These are phyloP conservation scores for Penicillium daleae DNA, from an alignment of 495 filamentous ascomycete genomes.

Conservation along the genomic window DNA sequence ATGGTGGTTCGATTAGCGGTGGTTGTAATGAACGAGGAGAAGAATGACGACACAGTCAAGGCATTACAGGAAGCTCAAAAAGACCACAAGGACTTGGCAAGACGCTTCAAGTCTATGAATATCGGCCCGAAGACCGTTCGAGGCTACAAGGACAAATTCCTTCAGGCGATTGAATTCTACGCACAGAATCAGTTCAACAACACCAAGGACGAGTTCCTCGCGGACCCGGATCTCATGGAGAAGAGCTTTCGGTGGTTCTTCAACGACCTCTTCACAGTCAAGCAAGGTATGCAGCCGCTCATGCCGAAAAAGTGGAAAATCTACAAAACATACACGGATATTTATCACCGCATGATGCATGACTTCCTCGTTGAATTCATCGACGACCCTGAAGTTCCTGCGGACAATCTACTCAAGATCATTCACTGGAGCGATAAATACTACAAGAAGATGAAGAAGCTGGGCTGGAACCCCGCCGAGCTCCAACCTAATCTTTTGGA, in stretches of 20 bases:
- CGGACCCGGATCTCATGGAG: conserved; percentile 79
- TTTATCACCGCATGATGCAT: conserved; percentile 94
- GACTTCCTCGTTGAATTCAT: conserved; percentile 82
- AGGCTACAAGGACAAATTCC: conserved; percentile 95
- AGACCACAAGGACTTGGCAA: conserved; percentile 91
- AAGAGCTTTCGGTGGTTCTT: conserved; percentile 94
- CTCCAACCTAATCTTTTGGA: conserved; percentile 83
- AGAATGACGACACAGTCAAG: conserved; percentile 86
- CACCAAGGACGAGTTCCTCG: conserved; percentile 73
- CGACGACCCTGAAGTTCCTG: conserved; percentile 76
- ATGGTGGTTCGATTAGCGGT: conserved; percentile 89
- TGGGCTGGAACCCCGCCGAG: conserved; percentile 74
- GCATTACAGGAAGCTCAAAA: conserved; percentile 92
- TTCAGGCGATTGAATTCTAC: conserved; percentile 74
- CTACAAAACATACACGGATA: conserved; percentile 82
- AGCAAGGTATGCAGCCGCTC: conserved; percentile 82
- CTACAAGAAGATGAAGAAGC: conserved; percentile 90
- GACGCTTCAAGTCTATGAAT: conserved; percentile 90
- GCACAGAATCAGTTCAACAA: conserved; percentile 76
- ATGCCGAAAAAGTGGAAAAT: conserved; percentile 99
- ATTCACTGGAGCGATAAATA: conserved; percentile 96
- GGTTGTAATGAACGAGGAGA: conserved; percentile 93
- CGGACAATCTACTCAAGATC: conserved; percentile 82
- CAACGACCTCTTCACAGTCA: conserved; percentile 91
- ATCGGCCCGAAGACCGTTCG: conserved; percentile 88